Evolutionary conservation across 139 green algal species (phyloP).

Genomic region (Yamagishiella unicocca): DNA sequence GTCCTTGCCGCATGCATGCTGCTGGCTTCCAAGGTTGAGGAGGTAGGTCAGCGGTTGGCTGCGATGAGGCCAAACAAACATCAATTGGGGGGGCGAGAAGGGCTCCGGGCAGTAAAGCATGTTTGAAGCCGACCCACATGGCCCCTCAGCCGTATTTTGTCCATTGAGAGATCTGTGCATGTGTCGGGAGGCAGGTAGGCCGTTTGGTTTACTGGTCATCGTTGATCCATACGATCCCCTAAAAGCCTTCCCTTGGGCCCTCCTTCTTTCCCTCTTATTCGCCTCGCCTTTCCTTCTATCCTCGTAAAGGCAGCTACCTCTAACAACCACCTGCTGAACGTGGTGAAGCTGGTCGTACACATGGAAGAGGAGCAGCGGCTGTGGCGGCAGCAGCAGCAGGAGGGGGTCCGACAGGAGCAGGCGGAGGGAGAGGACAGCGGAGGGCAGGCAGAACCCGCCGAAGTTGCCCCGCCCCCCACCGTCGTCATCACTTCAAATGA

Average conservation of each 20-base stretch:
- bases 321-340: constrained; percentile 51
- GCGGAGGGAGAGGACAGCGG: not conserved
- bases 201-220: not conserved
- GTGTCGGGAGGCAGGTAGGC: not conserved
- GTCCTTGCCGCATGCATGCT: constrained; percentile 44
- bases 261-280: not conserved
- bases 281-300: not conserved
- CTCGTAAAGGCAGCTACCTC: constrained; percentile 23
- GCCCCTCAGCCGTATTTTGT: not conserved
- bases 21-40: constrained; percentile 47
- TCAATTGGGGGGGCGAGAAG: not conserved
- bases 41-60: constrained; percentile 24
- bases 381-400: not conserved
- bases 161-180: not conserved
- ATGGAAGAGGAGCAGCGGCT: not conserved
- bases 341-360: constrained; percentile 3
- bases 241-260: not conserved
- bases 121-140: not conserved
- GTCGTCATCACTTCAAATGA: not conserved
- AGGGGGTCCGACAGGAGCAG: not conserved
- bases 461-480: not conserved
- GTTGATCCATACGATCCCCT: not conserved
- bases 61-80: not conserved
- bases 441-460: no score
- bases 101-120: not conserved